Base-by-base conservation (phyloP, 1,139 yeast genomes). In the Suhomyces maxii region DNA sequence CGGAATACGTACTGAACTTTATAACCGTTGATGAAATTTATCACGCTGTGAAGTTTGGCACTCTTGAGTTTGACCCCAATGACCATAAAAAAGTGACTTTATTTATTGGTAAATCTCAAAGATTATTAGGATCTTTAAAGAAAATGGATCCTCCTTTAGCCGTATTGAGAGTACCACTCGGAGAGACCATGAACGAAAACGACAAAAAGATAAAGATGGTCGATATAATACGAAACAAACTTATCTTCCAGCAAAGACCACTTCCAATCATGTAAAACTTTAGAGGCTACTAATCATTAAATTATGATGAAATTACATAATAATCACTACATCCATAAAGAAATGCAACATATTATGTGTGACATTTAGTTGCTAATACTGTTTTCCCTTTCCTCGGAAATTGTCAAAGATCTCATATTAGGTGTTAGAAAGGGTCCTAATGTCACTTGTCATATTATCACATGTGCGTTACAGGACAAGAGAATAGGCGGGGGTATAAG, bases 181-280 rank as follows among this genome's bases (percentile, higher is more conserved):
- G 37, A 7, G 41, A 34, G 6, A 33, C 18, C 30, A 30, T 6
- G 1, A 57, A 55, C 1, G 46, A 43, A 3, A 28, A 37, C 5
- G 34, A 39, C 9, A 53, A 49, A 2, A 40, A 50, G 2, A 75
- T 82, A 9, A 68, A 76, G 48, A 67, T 85, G 56, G 64, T 82
- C n/a, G 91, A 85, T 60, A 65, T 86, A 1, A 73, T 86, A 8
- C 65, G 65, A 34, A 74, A 76, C 47, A 84, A 83, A 57, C 62
- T 84, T 18, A 71, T 83, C 7, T 86, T 86, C 58, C 79, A 76
- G 46, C 78, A 80, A 35, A 70, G 93, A 51, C 91, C 93, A 0
- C 67, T 86, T 46, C 93, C 93, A 4, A 83, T 86, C 43, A 85
- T 85, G 90, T 84, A 61, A 50, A 33, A 4, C 6, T 4, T 18